Evolutionary conservation across 257 asterid genomes (phyloP).

Genomic region (Petunia secreta): DNA sequence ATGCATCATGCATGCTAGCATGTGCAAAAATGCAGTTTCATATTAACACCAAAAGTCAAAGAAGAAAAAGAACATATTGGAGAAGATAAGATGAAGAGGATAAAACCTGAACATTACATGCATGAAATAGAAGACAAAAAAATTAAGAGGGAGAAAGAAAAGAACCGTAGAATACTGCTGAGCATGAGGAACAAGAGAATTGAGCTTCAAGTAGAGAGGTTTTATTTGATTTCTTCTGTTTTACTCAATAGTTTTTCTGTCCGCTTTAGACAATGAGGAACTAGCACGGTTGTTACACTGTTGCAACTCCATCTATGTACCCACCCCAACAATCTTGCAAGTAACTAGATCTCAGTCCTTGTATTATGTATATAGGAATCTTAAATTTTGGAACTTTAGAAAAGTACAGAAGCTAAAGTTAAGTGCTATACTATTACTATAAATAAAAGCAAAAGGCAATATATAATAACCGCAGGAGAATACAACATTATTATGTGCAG

Average conservation of each 20-base stretch:
- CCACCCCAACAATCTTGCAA: constrained; percentile 1
- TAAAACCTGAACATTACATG: background rate
- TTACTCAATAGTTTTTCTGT: constrained; percentile 72
- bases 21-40: background rate
- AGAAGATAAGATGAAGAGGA: background rate
- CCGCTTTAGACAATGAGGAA: constrained; percentile 34
- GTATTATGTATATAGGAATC: background rate
- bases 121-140: background rate
- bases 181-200: constrained; percentile 52
- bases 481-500: background rate
- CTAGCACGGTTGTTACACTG: background rate
- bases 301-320: background rate
- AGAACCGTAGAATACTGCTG: constrained; percentile 53
- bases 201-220: constrained; percentile 55
- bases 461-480: background rate
- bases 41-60: background rate
- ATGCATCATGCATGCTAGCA: background rate
- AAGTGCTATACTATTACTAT: background rate
- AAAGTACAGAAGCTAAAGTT: background rate
- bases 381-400: background rate
- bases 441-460: constrained; percentile 21
- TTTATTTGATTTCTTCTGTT: constrained; percentile 74
- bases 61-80: background rate
- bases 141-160: background rate
- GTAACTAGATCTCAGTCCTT: background rate